Conservation (phyloP, 202 grass and related monocot genomes). For the Bolboschoenoplectus hybrid region DNA sequence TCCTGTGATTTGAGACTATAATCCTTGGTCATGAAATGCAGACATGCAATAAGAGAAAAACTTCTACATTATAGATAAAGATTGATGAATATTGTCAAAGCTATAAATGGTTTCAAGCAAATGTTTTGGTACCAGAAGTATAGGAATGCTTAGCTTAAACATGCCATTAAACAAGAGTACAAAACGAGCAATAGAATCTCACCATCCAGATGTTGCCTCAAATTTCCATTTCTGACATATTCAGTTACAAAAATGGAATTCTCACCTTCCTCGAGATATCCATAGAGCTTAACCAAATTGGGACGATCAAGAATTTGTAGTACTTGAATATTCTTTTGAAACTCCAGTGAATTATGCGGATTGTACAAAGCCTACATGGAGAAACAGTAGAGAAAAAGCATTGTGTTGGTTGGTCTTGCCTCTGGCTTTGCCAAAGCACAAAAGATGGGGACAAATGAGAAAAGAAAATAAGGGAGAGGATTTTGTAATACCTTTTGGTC, state of each 20-base stretch:
- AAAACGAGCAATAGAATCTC: slow-evolving; percentile 28
- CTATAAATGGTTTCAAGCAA: background rate
- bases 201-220: slow-evolving; percentile 46
- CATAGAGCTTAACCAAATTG: slow-evolving; percentile 37
- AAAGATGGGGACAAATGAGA: background rate
- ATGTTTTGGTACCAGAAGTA: background rate
- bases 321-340: slow-evolving; percentile 38
- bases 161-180: background rate
- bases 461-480: background rate
- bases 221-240: slow-evolving; percentile 40
- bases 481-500: slow-evolving; percentile 27
- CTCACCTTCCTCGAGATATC: slow-evolving; percentile 36
- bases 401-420: background rate
- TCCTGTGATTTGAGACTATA: background rate
- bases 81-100: background rate
- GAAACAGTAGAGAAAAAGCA: background rate
- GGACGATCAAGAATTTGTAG: slow-evolving; percentile 35
- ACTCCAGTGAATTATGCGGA: slow-evolving; percentile 27
- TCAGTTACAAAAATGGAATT: slow-evolving; percentile 36
- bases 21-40: background rate
- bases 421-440: background rate
- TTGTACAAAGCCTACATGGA: slow-evolving; percentile 30
- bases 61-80: background rate
- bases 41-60: too few relatives aligned
- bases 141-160: too few relatives aligned